phyloP scores from a whole-genome alignment of 768 basidiomycete genomes.

The Solioccasus polychromus region DNA sequence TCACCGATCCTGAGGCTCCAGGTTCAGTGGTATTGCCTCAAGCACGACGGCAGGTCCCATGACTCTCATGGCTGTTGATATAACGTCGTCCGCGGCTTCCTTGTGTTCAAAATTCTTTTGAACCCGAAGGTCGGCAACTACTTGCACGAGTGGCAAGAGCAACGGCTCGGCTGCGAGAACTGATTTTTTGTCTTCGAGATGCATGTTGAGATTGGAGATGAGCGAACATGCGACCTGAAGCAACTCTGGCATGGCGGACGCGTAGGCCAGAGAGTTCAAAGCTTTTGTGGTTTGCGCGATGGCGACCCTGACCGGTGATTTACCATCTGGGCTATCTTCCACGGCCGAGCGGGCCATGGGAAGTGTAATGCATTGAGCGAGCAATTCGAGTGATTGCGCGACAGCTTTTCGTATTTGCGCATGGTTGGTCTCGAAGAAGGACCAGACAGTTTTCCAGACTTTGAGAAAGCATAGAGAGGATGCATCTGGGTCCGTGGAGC shows the following conservation, averaged over 20 bases:
- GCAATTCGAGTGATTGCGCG: conserved; percentile 56
- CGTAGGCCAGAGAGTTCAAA: conserved; percentile 69
- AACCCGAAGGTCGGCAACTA: conserved; percentile 69
- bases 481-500: conserved; percentile 44
- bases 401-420: conserved; percentile 58
- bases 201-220: conserved; percentile 56
- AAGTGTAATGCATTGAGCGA: conserved; percentile 71
- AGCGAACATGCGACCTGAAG: conserved; percentile 72
- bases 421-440: conserved; percentile 73
- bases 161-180: conserved; percentile 67
- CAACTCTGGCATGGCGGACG: conserved; percentile 75
- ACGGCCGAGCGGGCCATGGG: conserved; percentile 55
- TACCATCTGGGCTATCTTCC: conserved; percentile 41
- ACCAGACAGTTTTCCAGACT: conserved; percentile 76
- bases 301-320: conserved; percentile 59
- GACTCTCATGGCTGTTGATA: conserved; percentile 79
- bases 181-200: conserved; percentile 37
- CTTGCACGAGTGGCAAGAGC: conserved; percentile 63
- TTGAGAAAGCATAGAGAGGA: conserved; percentile 54
- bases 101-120: conserved; percentile 88
- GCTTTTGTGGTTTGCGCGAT: conserved; percentile 64
- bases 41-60: conserved; percentile 84
- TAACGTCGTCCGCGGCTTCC: conserved; percentile 76
- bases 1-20: conserved; percentile 79
- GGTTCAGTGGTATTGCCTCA: conserved; percentile 73